Percentiles rank a stretch among this genome's conserved stretches.
Evolutionary conservation across 2,329 filamentous ascomycete species (phyloP).

Genomic region (Didymella segeticola): DNA sequence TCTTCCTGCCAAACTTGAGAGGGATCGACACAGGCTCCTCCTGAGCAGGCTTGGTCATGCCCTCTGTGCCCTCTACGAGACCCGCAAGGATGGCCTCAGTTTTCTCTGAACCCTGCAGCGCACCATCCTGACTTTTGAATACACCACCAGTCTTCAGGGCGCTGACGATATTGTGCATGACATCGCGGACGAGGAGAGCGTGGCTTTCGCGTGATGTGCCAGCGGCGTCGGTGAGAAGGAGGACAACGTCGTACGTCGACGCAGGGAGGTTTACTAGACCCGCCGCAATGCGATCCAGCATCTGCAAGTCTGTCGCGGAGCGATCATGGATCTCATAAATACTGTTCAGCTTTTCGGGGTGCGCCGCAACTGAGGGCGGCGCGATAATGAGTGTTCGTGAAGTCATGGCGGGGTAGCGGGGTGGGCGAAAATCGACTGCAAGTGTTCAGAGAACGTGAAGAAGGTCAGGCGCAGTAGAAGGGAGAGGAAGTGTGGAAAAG

Average conservation of each 20-base stretch:
- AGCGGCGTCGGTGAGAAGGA: conserved; percentile 82
- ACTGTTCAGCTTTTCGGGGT: conserved; percentile 76
- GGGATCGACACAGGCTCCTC: conserved; percentile 63
- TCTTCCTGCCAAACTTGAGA: conserved; percentile 71
- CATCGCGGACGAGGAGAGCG: conserved; percentile 68
- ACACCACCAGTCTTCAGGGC: conserved; percentile 73
- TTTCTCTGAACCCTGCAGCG: conserved; percentile 62
- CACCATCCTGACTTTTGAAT: conserved; percentile 72
- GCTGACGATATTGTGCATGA: conserved; percentile 73
- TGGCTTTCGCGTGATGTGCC: conserved; percentile 67
- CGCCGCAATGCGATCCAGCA: conserved; percentile 90
- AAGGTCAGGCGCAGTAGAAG: conserved; percentile 4
- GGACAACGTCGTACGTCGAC: conserved; percentile 80
- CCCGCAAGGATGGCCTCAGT: conserved; percentile 88
- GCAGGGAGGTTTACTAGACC: conserved; percentile 79
- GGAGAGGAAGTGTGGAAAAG: neutral
- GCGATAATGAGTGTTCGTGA: conserved; percentile 81
- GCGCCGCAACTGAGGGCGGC: conserved; percentile 85
- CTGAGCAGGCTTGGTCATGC: conserved; percentile 77
- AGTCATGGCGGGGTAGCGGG: conserved; percentile 39
- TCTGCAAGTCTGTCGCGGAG: conserved; percentile 84
- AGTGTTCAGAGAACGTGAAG: neutral
- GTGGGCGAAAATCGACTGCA: conserved; percentile 8
- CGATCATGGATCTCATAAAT: conserved; percentile 78
- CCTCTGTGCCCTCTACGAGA: conserved; percentile 67